Percentiles rank a stretch among this genome's conserved stretches.
phyloP scores from a whole-genome alignment of 2,329 filamentous ascomycete genomes.

The Exophiala lecanii-corni region DNA sequence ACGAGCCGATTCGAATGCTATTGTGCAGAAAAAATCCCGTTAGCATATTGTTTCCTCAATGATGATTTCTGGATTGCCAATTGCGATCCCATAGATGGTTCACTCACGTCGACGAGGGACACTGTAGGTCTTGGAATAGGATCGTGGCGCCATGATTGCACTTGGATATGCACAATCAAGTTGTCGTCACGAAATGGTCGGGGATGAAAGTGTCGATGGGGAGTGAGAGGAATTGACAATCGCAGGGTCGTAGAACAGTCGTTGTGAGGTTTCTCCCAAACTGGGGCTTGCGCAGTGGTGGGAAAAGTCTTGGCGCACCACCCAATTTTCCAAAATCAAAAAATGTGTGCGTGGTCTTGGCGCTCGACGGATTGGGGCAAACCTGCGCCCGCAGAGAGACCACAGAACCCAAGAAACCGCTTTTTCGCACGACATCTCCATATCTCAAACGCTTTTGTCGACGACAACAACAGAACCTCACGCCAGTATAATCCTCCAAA shows the following conservation, averaged over 20 bases:
- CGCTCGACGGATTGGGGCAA: background rate
- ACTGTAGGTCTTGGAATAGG: constrained; percentile 99
- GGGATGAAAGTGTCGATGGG: background rate
- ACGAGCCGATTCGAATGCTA: constrained; percentile 97
- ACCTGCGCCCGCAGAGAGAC: background rate
- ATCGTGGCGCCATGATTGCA: constrained; percentile 52
- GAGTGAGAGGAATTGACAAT: too few species aligned
- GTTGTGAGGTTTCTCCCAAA: background rate
- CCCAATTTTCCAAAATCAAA: background rate
- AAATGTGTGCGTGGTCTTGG: constrained; percentile 1
- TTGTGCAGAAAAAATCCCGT: constrained; percentile 30
- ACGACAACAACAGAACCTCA: too few species aligned
- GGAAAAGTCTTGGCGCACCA: constrained; percentile 3
- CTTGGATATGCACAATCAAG: constrained; percentile 30
- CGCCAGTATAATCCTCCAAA: background rate
- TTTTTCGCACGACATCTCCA: too few species aligned
- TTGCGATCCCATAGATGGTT: background rate
- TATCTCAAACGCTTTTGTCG: too few species aligned
- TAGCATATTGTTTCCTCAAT: constrained; percentile 31
- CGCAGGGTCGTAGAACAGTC: constrained; percentile 6
- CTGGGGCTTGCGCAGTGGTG: background rate
- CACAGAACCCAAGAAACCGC: background rate
- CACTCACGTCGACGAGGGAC: constrained; percentile 78
- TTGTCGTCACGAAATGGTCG: constrained; percentile 15
- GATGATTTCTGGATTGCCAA: constrained; percentile 7